Evolutionary conservation across 257 asterid species (phyloP), one percentile per base, ranked within the genome.

Genomic region (Datura wrightii): DNA sequence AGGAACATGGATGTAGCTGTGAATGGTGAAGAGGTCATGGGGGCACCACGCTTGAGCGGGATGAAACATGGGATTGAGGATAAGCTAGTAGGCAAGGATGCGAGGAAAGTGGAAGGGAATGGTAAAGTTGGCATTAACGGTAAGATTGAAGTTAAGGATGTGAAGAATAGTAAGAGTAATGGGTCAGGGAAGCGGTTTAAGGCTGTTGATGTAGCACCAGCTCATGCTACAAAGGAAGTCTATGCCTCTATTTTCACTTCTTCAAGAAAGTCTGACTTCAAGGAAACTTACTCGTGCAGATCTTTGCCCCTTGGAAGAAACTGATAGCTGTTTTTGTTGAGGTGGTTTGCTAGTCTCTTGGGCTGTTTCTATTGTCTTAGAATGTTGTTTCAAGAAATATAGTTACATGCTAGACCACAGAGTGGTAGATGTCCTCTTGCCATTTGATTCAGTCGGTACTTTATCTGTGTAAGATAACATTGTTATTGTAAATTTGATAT

Each of bases 261-360:
- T 3, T 94, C 98, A 1, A 92, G 86, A 89, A 95, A 94, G 89
- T 86, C 93, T 0, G 92, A 91, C 84, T 93, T 95, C 82, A 97
- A 90, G 92, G 98, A 97, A 93, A 97, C 99, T 0, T 97, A 85
- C 62, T 70, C 90, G 63, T 97, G 98, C 89, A 91, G 98, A 79
- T 95, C 99, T 16, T 79, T 97, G 93, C 98, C 99, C 4, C 96
- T 95, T 39, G 99, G 99, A 79, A 88, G 99, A 76, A 95, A 97
- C 86, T 97, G 91, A 94, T 80, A 69, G 82, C 74, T 85, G 83
- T 62, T 83, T 62, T 59, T 8, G 11, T 16, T 31, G 72, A 83
- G 87, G 84, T 88, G 87, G 31, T 56, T 78, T 89, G 56, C 39
- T 87, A 44, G 83, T 80, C 39, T 39, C 80, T 89, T 82, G 85